Evolutionary conservation across 345 rosid genomes (phyloP).

Genomic region (Corchorus olitorius): DNA sequence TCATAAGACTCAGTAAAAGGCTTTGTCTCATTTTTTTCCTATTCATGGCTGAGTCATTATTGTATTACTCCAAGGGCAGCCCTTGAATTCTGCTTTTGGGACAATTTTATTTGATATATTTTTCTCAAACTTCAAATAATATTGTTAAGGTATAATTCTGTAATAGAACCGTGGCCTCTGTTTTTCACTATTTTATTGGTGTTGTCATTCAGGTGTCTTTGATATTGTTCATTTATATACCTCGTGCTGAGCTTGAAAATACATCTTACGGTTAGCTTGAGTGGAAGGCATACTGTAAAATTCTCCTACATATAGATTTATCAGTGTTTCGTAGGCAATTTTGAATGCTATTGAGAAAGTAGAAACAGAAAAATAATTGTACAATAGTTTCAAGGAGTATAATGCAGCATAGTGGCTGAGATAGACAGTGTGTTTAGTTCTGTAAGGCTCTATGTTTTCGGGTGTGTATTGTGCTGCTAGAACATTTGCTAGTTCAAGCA

Average conservation of each 20-base stretch:
- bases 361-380: neutral
- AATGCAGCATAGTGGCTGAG: neutral
- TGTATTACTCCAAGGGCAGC: neutral
- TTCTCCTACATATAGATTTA: neutral
- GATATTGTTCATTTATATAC: neutral
- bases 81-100: neutral
- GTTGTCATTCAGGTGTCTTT: neutral
- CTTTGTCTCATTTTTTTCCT: neutral
- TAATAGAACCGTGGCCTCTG: neutral
- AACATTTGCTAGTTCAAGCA: neutral
- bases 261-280: neutral
- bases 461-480: neutral
- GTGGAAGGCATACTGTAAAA: neutral
- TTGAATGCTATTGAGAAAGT: neutral
- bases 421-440: neutral
- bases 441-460: neutral
- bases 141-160: constrained; percentile 4
- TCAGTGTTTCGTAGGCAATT: neutral
- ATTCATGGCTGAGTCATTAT: constrained; percentile 1
- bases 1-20: neutral
- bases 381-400: neutral
- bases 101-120: neutral
- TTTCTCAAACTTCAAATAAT: neutral
- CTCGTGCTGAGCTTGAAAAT: constrained; percentile 4
- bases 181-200: neutral